These are phyloP conservation scores for Aspergillus spinulosporus DNA, from an alignment of 2,329 filamentous ascomycete species.

Conservation along the genomic window DNA sequence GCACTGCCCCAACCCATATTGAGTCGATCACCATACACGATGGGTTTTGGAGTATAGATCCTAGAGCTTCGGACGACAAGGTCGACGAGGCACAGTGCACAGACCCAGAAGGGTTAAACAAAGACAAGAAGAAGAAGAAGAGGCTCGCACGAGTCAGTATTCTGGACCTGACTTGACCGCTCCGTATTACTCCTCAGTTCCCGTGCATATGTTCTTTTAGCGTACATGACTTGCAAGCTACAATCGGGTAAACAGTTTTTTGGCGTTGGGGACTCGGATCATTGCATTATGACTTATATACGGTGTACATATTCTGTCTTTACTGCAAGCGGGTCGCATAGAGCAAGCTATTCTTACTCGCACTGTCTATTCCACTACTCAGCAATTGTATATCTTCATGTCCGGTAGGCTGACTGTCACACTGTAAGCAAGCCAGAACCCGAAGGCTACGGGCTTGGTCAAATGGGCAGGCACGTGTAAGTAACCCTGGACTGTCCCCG, in stretches of 20 bases:
- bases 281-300: neutral
- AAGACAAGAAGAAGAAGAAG: constrained; percentile 28
- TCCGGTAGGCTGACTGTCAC: no score
- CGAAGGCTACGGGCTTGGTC: no score
- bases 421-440: no score
- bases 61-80: constrained; percentile 11
- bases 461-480: no score
- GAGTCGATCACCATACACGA: constrained; percentile 17
- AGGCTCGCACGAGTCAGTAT: constrained; percentile 37
- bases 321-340: neutral
- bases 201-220: constrained; percentile 1
- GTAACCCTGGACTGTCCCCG: no score
- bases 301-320: neutral
- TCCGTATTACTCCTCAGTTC: no score
- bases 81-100: neutral
- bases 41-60: constrained; percentile 17
- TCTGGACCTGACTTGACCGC: constrained; percentile 29
- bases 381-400: neutral
- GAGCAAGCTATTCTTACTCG: neutral
- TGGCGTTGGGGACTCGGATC: neutral
- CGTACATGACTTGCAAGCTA: neutral
- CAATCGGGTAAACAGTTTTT: neutral
- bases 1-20: constrained; percentile 10
- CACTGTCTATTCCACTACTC: neutral
- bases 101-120: neutral